Percentiles rank a stretch among this genome's conserved stretches.
phyloP scores from a whole-genome alignment of 257 asterid genomes.

The Solanum dulcamara region DNA sequence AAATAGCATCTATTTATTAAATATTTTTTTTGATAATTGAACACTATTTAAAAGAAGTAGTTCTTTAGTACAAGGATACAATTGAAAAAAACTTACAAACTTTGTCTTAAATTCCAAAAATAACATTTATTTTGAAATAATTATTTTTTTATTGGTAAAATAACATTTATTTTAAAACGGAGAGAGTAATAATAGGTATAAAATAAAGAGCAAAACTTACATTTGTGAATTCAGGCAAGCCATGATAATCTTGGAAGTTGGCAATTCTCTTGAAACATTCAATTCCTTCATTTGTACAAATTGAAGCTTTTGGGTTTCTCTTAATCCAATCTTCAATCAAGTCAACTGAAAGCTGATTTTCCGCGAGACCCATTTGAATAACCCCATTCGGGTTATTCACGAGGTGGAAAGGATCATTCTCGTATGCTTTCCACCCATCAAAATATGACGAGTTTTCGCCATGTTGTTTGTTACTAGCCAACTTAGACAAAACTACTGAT shows the following conservation, averaged over 20 bases:
- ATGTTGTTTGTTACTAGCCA: constrained; percentile 49
- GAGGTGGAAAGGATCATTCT: constrained; percentile 64
- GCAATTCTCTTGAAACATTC: background rate
- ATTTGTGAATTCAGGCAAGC: background rate
- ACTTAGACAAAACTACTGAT: constrained; percentile 25
- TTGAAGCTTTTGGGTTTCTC: background rate
- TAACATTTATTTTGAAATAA: background rate
- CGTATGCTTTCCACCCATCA: constrained; percentile 87
- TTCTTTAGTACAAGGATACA: background rate
- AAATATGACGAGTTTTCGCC: constrained; percentile 81
- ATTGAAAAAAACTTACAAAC: background rate
- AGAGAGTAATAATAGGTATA: background rate
- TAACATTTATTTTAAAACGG: background rate
- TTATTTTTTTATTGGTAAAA: no score
- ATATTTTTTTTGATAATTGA: background rate
- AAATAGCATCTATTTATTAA: background rate
- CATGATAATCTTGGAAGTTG: background rate
- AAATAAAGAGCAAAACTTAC: background rate
- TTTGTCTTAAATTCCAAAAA: background rate
- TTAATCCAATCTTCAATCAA: background rate
- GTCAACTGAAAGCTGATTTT: constrained; percentile 4
- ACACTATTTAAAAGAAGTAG: background rate
- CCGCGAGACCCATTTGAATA: constrained; percentile 90
- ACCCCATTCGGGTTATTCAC: constrained; percentile 50
- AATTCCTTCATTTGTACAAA: background rate